Conservation (phyloP, 2,329 filamentous ascomycete species). For the Gaeumannomyces tritici region DNA sequence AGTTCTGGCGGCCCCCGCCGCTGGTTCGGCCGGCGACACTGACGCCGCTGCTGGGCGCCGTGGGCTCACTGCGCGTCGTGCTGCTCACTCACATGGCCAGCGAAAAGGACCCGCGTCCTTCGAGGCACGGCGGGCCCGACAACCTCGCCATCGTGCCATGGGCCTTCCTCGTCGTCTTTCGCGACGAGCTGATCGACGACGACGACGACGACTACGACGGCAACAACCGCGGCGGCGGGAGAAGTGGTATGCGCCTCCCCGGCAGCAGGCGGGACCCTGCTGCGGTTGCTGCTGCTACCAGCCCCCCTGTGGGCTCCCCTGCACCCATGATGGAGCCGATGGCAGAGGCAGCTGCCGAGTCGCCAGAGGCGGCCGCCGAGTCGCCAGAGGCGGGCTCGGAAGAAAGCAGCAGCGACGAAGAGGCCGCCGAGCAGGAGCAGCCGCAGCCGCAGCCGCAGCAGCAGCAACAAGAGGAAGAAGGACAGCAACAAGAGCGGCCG, state of each 20-base stretch:
- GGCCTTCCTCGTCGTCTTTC: slow-evolving; percentile 3
- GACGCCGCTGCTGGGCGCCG: slow-evolving; percentile 1
- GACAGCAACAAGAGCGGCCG: neutral
- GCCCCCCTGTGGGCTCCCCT: too few species aligned
- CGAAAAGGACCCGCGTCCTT: slow-evolving; percentile 2
- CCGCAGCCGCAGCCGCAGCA: too few species aligned
- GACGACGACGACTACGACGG: neutral
- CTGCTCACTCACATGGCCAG: slow-evolving; percentile 4
- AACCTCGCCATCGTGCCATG: slow-evolving; percentile 3
- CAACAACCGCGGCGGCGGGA: neutral
- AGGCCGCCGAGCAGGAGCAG: too few species aligned
- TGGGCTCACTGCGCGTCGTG: neutral
- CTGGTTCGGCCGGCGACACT: slow-evolving; percentile 1
- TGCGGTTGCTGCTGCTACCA: too few species aligned
- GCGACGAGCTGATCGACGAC: neutral
- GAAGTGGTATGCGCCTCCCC: neutral
- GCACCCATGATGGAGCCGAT: neutral
- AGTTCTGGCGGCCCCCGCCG: slow-evolving; percentile 2
- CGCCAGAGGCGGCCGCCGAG: neutral
- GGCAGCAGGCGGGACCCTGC: neutral
- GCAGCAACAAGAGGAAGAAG: too few species aligned
- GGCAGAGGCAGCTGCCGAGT: too few species aligned
- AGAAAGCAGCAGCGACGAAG: too few species aligned
- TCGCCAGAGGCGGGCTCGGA: too few species aligned
- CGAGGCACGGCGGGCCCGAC: neutral